A percentile compares a stretch with the other conserved stretches of the same genome.
phyloP scores from a whole-genome alignment of 352 stramenopile genomes.

The Phytophthora idaei region DNA sequence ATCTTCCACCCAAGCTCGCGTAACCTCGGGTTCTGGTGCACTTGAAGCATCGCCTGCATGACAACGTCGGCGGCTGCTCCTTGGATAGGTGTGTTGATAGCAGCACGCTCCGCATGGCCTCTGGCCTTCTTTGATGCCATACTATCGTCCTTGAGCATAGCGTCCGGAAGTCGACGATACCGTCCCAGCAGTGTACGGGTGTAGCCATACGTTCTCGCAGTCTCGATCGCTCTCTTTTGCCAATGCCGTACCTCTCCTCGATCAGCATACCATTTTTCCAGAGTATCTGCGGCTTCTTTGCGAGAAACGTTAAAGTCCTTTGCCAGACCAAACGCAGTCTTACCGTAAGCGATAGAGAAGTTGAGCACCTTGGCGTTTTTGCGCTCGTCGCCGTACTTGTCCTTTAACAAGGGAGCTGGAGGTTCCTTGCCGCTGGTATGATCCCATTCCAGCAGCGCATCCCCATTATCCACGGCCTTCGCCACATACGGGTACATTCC shows the following conservation, averaged over 20 bases:
- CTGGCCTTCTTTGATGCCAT: constrained; percentile 73
- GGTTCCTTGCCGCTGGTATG: constrained; percentile 86
- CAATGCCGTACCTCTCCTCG: constrained; percentile 91
- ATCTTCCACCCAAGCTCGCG: constrained; percentile 97
- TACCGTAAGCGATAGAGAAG: constrained; percentile 99
- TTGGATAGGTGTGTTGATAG: constrained; percentile 99
- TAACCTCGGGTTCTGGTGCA: constrained; percentile 93
- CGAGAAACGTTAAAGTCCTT: constrained; percentile 88
- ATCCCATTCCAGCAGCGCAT: constrained; percentile 98
- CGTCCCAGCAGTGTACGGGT: constrained; percentile 97
- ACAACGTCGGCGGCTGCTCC: constrained; percentile 98
- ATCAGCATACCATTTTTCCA: constrained; percentile 98
- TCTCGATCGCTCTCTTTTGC: constrained; percentile 94
- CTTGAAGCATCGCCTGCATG: constrained; percentile 99
- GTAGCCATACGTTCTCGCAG: constrained; percentile 81
- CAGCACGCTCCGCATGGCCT: constrained; percentile 92
- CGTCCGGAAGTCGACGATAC: constrained; percentile 96
- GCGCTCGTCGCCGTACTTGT: constrained; percentile 97
- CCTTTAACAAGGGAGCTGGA: constrained; percentile 96
- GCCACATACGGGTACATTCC: constrained; percentile 99
- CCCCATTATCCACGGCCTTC: constrained; percentile 94
- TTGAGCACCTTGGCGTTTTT: constrained; percentile 99
- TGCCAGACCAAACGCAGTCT: constrained; percentile 97
- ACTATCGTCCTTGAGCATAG: constrained; percentile 71
- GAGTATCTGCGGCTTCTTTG: constrained; percentile 78